Evolutionary conservation across 352 stramenopile genomes (phyloP).

Genomic region (Phytophthora pseudosyringae): DNA sequence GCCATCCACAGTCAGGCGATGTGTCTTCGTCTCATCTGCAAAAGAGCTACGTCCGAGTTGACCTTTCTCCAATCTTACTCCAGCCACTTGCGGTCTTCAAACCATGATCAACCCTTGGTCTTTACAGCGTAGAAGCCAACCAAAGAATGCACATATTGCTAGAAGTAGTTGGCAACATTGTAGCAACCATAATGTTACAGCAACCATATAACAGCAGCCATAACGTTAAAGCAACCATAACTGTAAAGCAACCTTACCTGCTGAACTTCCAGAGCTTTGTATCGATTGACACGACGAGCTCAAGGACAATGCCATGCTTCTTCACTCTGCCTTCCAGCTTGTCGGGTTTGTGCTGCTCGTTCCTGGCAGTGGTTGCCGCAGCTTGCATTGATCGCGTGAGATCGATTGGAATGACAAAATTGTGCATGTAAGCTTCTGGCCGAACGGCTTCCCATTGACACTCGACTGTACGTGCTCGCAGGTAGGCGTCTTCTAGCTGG

Average conservation of each 20-base stretch:
- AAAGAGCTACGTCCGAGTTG: constrained; percentile 5
- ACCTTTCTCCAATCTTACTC: constrained; percentile 12
- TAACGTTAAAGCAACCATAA: constrained; percentile 17
- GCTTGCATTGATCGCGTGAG: not conserved
- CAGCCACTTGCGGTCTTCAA: constrained; percentile 20
- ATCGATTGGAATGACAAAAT: too few relatives aligned
- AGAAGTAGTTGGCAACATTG: not conserved
- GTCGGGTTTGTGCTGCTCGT: too few relatives aligned
- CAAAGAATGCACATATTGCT: not conserved
- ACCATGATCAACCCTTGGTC: not conserved
- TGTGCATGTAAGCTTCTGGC: too few relatives aligned
- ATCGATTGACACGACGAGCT: not conserved
- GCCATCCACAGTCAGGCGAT: not conserved
- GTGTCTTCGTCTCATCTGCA: not conserved
- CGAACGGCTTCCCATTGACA: too few relatives aligned
- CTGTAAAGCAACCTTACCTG: constrained; percentile 11
- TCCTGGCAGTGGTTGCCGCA: not conserved
- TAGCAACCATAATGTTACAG: constrained; percentile 5
- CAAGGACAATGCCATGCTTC: not conserved
- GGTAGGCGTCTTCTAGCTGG: not conserved
- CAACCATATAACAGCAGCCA: constrained; percentile 9
- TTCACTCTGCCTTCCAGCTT: too few relatives aligned
- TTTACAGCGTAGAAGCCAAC: constrained; percentile 9
- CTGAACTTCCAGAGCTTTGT: not conserved
- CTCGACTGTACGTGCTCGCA: not conserved